phyloP scores from a whole-genome alignment of 2,329 filamentous ascomycete genomes.

The Ciborinia camelliae region DNA sequence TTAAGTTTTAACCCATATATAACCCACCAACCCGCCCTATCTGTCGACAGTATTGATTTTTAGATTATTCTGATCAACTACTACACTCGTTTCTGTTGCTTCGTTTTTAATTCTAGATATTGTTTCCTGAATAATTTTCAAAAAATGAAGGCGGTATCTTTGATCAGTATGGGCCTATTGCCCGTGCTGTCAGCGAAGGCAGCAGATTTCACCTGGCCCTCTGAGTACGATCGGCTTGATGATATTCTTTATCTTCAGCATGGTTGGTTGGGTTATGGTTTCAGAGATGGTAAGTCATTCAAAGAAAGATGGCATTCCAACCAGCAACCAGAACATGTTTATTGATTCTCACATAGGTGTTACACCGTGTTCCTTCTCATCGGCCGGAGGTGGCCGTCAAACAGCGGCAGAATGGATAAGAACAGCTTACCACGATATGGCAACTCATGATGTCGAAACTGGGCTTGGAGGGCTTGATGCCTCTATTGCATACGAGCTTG shows the following conservation, averaged over 20 bases:
- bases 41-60: neutral
- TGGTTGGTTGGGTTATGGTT: neutral
- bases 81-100: neutral
- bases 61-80: neutral
- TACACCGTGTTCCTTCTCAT: neutral
- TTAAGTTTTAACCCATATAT: neutral
- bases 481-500: constrained; percentile 24
- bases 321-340: neutral
- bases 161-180: neutral
- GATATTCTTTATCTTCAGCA: neutral
- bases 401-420: constrained; percentile 55
- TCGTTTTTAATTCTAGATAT: neutral
- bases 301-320: neutral
- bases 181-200: neutral
- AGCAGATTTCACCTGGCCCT: constrained; percentile 4
- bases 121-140: neutral
- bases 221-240: neutral
- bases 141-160: neutral
- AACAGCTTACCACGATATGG: constrained; percentile 59
- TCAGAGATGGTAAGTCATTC: neutral
- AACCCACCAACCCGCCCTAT: neutral
- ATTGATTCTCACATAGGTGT: neutral
- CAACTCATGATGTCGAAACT: constrained; percentile 45
- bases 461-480: constrained; percentile 52
- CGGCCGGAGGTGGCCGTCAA: neutral